Percentiles rank a stretch among this genome's conserved stretches.
These are phyloP conservation scores for Daldinia bambusicola DNA, from an alignment of 495 filamentous ascomycete species.

Conservation along the genomic window DNA sequence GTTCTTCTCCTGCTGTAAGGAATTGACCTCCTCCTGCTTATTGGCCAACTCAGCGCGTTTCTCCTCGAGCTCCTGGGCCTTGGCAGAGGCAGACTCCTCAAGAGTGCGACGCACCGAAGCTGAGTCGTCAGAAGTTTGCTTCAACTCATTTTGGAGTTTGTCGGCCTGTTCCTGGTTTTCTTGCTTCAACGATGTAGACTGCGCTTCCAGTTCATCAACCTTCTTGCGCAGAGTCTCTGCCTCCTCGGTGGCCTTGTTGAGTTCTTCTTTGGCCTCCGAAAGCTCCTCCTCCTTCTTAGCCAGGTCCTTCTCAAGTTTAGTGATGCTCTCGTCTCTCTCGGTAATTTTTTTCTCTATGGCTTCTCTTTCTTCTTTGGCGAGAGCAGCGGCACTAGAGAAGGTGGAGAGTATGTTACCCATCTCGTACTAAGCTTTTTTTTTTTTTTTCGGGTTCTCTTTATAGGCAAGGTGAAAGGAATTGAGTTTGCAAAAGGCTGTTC, in stretches of 20 bases:
- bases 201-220: constrained; percentile 32
- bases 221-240: constrained; percentile 43
- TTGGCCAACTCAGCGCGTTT: constrained; percentile 28
- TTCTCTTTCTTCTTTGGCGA: constrained; percentile 51
- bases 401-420: constrained; percentile 44
- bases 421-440: constrained; percentile 7
- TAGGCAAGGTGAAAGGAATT: neutral
- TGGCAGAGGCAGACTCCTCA: constrained; percentile 31
- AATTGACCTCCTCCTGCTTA: constrained; percentile 31
- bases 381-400: constrained; percentile 30
- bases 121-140: constrained; percentile 24
- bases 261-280: constrained; percentile 50
- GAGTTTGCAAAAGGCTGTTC: constrained; percentile 2
- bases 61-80: constrained; percentile 30
- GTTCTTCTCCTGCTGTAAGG: constrained; percentile 34
- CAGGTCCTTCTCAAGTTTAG: constrained; percentile 58
- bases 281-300: constrained; percentile 60
- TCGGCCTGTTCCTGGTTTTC: constrained; percentile 29
- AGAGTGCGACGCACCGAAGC: constrained; percentile 24
- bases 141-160: constrained; percentile 36
- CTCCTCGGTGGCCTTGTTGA: constrained; percentile 46
- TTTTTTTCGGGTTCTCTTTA: neutral
- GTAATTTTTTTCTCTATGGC: constrained; percentile 53
- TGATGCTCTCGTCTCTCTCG: constrained; percentile 51
- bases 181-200: constrained; percentile 23